Evolutionary conservation across 805 yeast genomes (phyloP).

Genomic region (Myxozyma mucilagina): DNA sequence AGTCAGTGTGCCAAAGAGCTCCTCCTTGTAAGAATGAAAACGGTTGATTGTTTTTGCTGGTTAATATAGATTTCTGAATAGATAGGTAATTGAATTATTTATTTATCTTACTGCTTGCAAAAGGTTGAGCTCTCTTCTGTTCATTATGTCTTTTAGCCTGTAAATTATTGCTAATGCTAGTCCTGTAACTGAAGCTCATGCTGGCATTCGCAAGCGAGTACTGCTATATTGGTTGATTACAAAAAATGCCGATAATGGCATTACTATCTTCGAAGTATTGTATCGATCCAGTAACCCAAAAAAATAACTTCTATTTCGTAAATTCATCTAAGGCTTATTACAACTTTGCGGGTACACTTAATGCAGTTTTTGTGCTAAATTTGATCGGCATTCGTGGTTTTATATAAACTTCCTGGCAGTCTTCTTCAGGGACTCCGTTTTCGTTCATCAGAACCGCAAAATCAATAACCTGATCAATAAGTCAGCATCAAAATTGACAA

Average conservation of each 20-base stretch:
- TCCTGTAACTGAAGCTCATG: no score
- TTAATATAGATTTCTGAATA: no score
- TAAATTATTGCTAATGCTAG: no score
- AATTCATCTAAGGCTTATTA: not conserved
- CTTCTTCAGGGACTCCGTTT: conserved; percentile 74
- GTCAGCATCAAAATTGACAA: not conserved
- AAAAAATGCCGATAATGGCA: no score
- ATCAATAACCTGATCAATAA: conserved; percentile 50
- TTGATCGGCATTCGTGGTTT: conserved; percentile 54
- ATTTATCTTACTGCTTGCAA: not conserved
- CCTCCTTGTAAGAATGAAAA: conserved; percentile 6
- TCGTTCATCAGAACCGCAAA: conserved; percentile 90
- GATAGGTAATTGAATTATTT: not conserved
- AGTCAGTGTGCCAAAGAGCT: conserved; percentile 42
- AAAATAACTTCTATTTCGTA: not conserved
- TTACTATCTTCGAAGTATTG: no score
- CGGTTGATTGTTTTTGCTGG: not conserved
- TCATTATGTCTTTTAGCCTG: not conserved
- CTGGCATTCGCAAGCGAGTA: no score
- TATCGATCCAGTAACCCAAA: no score
- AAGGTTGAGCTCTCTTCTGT: not conserved
- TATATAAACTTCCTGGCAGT: conserved; percentile 76
- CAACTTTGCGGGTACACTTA: not conserved
- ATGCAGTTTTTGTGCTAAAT: conserved; percentile 1
- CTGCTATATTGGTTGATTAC: no score